Evolutionary conservation across 2,329 filamentous ascomycete genomes (phyloP), one percentile per base, ranked within the genome.

Genomic region (Exutisphaerella laricina): DNA sequence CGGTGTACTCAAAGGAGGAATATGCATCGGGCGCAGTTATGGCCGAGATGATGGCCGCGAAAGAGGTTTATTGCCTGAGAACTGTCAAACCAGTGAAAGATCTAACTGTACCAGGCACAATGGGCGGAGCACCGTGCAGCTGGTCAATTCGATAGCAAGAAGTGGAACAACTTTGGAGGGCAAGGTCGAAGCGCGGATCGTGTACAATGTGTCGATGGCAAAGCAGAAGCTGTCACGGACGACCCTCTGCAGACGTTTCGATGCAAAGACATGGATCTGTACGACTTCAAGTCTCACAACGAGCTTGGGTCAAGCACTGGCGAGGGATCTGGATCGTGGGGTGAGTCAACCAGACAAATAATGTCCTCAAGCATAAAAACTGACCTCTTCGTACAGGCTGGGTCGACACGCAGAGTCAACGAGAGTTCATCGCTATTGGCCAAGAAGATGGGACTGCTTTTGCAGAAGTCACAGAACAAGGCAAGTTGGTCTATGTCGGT

Each of bases 401-500:
- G 74, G 77, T 4, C 28, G 28, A 30, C 28, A 30, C n/a, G 28
- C 7, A n/a, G 3, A 13, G 46, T 14, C 28, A 14, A 12, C 28
- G 28, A 3, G 28, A 30, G 16, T 77, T 78, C 43, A 66, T 73
- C 32, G 72, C 72, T 43, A 72, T 78, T 45, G 74, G 71, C 1
- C 75, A 78, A 51, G 67, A 67, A 23, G 75, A 78, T 50, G 75
- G 75, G 8, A 67, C 73, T n/a, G 71, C 73, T 3, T 78, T 78
- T 51, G 69, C 70, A 23, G 74, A 78, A 56, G 67, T 78, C 57
- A 70, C 62, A 30, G 60, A 63, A n/a, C 65, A 68, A 36, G 74
- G 74, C 41, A 75, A 74, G 55, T 63, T 77, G 20, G 54, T 66
- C 23, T 77, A 77, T 58, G 66, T 78, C 4, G 74, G 74, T 13